A percentile compares a stretch with the other conserved stretches of the same genome.
phyloP scores from a whole-genome alignment of 2,329 filamentous ascomycete genomes.

The Pestalotiopsis sp. region DNA sequence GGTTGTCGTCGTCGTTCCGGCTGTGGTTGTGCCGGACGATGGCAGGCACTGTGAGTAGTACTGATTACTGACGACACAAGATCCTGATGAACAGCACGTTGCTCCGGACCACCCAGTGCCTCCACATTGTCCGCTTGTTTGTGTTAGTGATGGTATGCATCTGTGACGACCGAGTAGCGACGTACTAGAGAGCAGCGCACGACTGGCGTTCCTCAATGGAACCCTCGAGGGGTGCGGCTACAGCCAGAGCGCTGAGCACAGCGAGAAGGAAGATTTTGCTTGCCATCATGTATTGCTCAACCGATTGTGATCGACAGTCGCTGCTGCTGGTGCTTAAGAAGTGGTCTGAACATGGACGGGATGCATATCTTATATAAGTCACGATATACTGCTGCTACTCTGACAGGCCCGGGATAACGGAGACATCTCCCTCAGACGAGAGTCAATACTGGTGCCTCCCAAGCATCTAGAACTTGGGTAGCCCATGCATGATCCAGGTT shows the following conservation, averaged over 20 bases:
- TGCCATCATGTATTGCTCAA: conserved; percentile 23
- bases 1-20: conserved; percentile 1
- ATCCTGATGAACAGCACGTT: conserved; percentile 45
- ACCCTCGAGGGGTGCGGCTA: conserved; percentile 42
- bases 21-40: conserved; percentile 36
- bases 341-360: background rate
- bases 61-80: conserved; percentile 35
- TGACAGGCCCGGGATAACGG: background rate
- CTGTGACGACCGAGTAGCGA: background rate
- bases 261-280: conserved; percentile 34
- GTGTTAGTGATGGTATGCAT: conserved; percentile 11
- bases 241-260: conserved; percentile 37
- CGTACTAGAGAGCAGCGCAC: conserved; percentile 37
- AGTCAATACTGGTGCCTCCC: background rate
- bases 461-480: background rate
- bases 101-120: conserved; percentile 46
- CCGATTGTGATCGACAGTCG: background rate
- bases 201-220: conserved; percentile 42
- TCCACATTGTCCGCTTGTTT: conserved; percentile 42
- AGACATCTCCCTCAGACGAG: background rate
- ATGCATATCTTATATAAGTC: background rate
- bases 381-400: background rate
- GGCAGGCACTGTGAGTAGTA: conserved; percentile 42
- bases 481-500: background rate
- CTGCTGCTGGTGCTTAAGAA: background rate